Percentiles rank a stretch among this genome's conserved stretches.
Conservation (phyloP, 768 basidiomycete genomes). For the Clitopilus passeckerianus region DNA sequence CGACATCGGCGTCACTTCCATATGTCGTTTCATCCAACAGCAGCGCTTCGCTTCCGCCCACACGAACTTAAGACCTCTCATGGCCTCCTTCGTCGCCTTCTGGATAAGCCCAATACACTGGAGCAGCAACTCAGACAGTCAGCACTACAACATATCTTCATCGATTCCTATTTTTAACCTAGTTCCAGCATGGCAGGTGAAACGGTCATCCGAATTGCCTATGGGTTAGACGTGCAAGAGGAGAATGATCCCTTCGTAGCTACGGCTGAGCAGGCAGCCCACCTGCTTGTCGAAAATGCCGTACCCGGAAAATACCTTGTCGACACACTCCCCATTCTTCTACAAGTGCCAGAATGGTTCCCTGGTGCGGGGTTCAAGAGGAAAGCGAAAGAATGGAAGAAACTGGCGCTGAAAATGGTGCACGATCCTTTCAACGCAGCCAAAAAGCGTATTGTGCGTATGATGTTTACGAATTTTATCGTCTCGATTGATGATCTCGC, state of each 20-base stretch:
- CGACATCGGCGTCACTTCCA: not conserved
- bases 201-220: conserved; percentile 24
- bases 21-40: conserved; percentile 11
- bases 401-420: conserved; percentile 13
- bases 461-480: not conserved
- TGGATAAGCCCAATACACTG: conserved; percentile 14
- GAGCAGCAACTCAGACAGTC: conserved; percentile 7
- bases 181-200: conserved; percentile 14
- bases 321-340: conserved; percentile 23
- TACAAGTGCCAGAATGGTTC: conserved; percentile 29
- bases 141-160: not conserved
- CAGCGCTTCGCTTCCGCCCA: conserved; percentile 14
- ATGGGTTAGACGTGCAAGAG: conserved; percentile 25
- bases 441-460: conserved; percentile 12
- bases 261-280: conserved; percentile 22
- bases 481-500: not conserved
- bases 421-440: conserved; percentile 17
- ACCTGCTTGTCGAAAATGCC: conserved; percentile 18
- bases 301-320: conserved; percentile 26
- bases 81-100: conserved; percentile 15
- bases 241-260: conserved; percentile 30
- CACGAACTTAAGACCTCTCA: conserved; percentile 16
- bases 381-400: conserved; percentile 22
- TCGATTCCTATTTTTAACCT: not conserved
- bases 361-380: conserved; percentile 30